Evolutionary conservation across 371 early-diverging fungal species (phyloP).

Genomic region (Mortierella sp.): DNA sequence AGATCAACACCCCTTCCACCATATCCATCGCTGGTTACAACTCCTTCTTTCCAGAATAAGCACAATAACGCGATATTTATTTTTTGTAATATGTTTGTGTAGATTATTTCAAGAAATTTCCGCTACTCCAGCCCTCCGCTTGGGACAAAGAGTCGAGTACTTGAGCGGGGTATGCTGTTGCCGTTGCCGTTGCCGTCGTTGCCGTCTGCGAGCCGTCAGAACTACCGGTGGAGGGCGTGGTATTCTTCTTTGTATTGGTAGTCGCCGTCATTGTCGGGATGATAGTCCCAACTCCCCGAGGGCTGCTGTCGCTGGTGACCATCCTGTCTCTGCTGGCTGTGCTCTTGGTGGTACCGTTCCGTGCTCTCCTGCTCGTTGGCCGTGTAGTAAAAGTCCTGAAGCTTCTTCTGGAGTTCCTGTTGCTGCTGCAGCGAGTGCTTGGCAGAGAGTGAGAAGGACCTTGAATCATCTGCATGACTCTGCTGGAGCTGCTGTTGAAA

Average conservation of each 20-base stretch:
- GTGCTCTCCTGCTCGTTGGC: constrained; percentile 27
- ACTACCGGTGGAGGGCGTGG: neutral
- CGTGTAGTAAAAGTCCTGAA: constrained; percentile 47
- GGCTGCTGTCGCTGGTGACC: constrained; percentile 5
- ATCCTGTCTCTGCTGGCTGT: neutral
- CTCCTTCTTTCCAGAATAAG: neutral
- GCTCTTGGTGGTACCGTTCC: constrained; percentile 12
- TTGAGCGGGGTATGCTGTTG: constrained; percentile 5
- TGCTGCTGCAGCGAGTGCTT: constrained; percentile 21
- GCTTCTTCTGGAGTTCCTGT: constrained; percentile 28
- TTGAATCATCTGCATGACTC: neutral
- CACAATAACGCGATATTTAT: neutral
- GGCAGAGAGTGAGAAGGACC: neutral
- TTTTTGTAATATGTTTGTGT: neutral
- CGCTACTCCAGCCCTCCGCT: neutral
- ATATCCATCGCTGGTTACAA: no score
- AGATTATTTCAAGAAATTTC: neutral
- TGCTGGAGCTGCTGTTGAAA: constrained; percentile 20
- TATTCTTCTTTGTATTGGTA: constrained; percentile 3
- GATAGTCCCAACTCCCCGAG: constrained; percentile 5
- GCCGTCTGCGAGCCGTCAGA: neutral
- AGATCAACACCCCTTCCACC: no score
- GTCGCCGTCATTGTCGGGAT: constrained; percentile 3
- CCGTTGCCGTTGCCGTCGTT: neutral
- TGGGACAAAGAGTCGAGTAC: neutral